Conservation (phyloP, 2,329 filamentous ascomycete species). For the Helotiales sp. region DNA sequence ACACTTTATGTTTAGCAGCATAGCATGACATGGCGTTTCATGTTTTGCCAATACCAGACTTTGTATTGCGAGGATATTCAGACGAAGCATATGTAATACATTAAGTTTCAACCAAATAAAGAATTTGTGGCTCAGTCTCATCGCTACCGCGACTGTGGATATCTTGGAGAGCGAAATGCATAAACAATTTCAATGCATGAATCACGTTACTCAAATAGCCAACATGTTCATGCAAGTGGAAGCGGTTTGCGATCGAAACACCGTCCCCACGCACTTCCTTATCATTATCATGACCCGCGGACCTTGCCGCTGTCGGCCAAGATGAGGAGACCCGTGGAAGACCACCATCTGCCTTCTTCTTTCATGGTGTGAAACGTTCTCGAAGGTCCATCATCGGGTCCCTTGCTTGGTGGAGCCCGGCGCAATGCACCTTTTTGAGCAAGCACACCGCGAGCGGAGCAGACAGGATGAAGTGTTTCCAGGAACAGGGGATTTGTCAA, state of each 20-base stretch:
- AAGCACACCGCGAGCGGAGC: slow-evolving; percentile 10
- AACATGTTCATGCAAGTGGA: slow-evolving; percentile 17
- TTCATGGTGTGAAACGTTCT: slow-evolving; percentile 32
- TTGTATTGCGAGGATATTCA: background rate
- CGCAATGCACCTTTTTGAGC: slow-evolving; percentile 9
- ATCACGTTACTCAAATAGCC: slow-evolving; percentile 18
- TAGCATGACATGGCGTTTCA: slow-evolving; percentile 4
- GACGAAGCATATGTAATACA: background rate
- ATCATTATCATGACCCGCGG: slow-evolving; percentile 24
- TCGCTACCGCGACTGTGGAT: slow-evolving; percentile 2
- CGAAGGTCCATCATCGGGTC: slow-evolving; percentile 31
- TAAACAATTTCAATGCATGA: slow-evolving; percentile 20
- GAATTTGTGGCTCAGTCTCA: slow-evolving; percentile 5
- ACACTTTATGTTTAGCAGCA: background rate
- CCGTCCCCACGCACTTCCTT: slow-evolving; percentile 14
- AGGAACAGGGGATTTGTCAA: slow-evolving; percentile 5
- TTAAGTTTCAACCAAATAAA: slow-evolving; percentile 12
- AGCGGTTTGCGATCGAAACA: slow-evolving; percentile 15
- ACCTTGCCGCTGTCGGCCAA: slow-evolving; percentile 17
- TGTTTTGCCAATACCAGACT: background rate
- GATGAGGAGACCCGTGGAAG: background rate
- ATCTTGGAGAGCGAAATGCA: slow-evolving; percentile 12
- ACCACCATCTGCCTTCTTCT: slow-evolving; percentile 21
- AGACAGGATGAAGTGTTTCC: slow-evolving; percentile 8
- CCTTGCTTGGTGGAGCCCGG: slow-evolving; percentile 19